Evolutionary conservation across 352 stramenopile species (phyloP), one percentile per base, ranked within the genome.

Genomic region (Globisporangium rhizosaccharum): DNA sequence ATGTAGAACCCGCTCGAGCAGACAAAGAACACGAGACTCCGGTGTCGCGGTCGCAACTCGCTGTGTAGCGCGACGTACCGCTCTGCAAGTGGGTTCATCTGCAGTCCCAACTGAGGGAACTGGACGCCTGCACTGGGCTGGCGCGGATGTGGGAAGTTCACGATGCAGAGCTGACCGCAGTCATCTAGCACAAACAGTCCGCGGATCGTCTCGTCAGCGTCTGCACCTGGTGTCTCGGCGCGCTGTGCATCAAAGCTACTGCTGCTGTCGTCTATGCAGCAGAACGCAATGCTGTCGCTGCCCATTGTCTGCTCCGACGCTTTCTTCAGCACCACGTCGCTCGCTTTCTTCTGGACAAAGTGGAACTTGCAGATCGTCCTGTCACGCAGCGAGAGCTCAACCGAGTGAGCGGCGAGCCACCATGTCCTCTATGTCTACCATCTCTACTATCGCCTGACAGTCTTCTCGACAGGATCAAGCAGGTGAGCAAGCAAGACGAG

Each of bases 1-100:
- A 75, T 67, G 49, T 59, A 75, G 59, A 75, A 76, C 0, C 68
- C 71, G 17, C 56, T 79, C 26, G 71, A 75, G 53, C 71, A 76
- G 26, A 79, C 68, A 30, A 61, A 49, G 48, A 76, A 75, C 15
- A 60, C 37, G 28, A 79, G 55, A 47, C 57, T 68, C 20, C 71
- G 66, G 23, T 57, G 67, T 25, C 61, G 46, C 33, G 11, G 17
- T 39, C 51, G 30, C 36, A 46, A 56, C 15, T 66, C 53, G 49
- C 55, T 53, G 48, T 76, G 66, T 41, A 79, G 63, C 15, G 66
- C 71, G 26, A 63, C 56, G 23, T 76, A 76, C 47, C 59, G 58
- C 55, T 79, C 68, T 14, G 59, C 65, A 20, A 52, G 30, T 30
- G 68, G 66, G 17, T 74, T 70, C 36, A 67, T 65, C 14, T 62